These are phyloP conservation scores for Saposhnikovia divaricata DNA, from an alignment of 129 eudicot species.

Conservation along the genomic window DNA sequence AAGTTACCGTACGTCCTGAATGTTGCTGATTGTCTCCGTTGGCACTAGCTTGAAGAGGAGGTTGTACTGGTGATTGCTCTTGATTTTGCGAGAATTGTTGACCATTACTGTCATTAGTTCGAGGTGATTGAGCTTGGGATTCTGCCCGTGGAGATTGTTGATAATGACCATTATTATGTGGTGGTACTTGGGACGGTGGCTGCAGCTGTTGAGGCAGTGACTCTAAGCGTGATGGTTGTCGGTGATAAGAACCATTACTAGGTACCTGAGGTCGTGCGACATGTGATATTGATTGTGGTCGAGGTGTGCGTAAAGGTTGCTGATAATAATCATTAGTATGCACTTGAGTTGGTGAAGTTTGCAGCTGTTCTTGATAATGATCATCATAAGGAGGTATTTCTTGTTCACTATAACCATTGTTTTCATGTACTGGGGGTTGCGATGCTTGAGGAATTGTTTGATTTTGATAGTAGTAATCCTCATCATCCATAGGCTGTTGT, in stretches of 20 bases:
- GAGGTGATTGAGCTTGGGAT: background rate
- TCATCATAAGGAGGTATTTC: background rate
- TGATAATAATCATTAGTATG: constrained; percentile 19
- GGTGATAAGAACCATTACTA: background rate
- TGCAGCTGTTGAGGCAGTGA: background rate
- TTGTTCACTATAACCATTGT: constrained; percentile 21
- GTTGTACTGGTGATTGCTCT: background rate
- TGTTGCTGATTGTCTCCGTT: background rate
- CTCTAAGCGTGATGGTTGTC: constrained; percentile 9
- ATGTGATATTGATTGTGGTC: background rate
- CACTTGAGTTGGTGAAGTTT: constrained; percentile 11
- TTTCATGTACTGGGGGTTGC: background rate
- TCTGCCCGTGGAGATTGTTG: background rate
- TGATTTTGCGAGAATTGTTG: background rate
- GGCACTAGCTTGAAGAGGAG: background rate
- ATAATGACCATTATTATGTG: too few relatives aligned
- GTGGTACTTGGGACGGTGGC: too few relatives aligned
- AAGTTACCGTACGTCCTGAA: background rate
- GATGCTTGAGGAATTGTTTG: constrained; percentile 8
- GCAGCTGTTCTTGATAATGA: background rate
- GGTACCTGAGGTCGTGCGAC: background rate
- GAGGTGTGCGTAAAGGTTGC: constrained; percentile 10
- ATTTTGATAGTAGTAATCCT: constrained; percentile 8
- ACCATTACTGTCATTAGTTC: background rate
- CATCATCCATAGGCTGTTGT: constrained; percentile 3